A percentile compares a stretch with the other conserved stretches of the same genome.
Evolutionary conservation across 2,329 filamentous ascomycete genomes (phyloP).

Genomic region (Ophiocordyceps camponoti-leonardi): DNA sequence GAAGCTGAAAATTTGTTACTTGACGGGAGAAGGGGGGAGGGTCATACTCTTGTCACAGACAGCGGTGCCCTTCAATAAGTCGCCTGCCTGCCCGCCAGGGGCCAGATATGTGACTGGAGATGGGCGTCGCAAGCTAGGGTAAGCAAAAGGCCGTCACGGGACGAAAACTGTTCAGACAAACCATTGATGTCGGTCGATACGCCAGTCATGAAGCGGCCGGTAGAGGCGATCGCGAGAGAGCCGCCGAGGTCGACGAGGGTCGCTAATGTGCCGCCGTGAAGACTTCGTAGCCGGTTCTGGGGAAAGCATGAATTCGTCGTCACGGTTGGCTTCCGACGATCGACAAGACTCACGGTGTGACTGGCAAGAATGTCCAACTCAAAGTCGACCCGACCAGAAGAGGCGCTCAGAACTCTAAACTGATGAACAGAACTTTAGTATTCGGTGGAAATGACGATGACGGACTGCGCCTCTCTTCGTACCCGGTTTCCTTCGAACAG

Average conservation of each 20-base stretch:
- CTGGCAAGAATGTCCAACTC: conserved; percentile 58
- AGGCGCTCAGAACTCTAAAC: conserved; percentile 50
- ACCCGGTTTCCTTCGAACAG: neutral
- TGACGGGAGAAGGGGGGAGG: neutral
- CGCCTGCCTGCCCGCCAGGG: conserved; percentile 38
- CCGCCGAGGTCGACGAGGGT: conserved; percentile 54
- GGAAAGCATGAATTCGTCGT: accelerated
- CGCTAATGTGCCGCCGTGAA: conserved; percentile 66
- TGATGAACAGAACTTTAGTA: conserved; percentile 13
- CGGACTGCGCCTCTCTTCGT: neutral
- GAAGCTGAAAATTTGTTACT: neutral
- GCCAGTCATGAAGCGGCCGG: conserved; percentile 43
- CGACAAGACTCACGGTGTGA: conserved; percentile 41
- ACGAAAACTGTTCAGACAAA: conserved; percentile 14
- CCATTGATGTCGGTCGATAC: conserved; percentile 50
- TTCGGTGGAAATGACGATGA: neutral
- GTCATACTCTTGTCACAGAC: conserved; percentile 45
- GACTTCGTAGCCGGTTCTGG: conserved; percentile 58
- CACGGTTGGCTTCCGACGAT: neutral
- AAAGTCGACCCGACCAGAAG: conserved; percentile 54
- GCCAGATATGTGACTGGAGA: conserved; percentile 44
- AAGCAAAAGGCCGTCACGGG: neutral
- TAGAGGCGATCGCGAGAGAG: conserved; percentile 47
- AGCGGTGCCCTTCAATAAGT: conserved; percentile 37
- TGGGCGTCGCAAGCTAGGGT: conserved; percentile 3